Evolutionary conservation across 352 stramenopile species (phyloP).

Genomic region (Elongisporangium undulatum): DNA sequence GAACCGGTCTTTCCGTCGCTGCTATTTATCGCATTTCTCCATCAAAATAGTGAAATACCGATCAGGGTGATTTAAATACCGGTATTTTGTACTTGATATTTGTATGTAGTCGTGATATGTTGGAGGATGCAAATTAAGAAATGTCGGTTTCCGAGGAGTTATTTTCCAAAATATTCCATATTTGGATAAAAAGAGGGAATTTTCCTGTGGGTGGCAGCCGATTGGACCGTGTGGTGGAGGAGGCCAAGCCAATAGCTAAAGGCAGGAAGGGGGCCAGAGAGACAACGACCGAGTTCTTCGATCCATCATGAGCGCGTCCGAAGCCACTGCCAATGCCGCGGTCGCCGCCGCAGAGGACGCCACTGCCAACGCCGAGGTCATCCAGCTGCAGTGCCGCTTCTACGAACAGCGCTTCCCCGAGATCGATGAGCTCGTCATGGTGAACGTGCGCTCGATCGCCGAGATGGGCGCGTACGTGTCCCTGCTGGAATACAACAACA

Average conservation of each 20-base stretch:
- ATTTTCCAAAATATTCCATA: background rate
- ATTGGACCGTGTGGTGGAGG: background rate
- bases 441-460: slow-evolving; percentile 95
- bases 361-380: slow-evolving; percentile 53
- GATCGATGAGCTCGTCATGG: slow-evolving; percentile 97
- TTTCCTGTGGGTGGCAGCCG: background rate
- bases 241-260: background rate
- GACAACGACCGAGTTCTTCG: background rate
- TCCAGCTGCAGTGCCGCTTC: slow-evolving; percentile 86
- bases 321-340: slow-evolving; percentile 9
- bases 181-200: background rate
- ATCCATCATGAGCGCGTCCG: background rate
- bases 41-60: background rate
- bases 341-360: slow-evolving; percentile 31
- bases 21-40: background rate
- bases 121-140: too few species aligned
- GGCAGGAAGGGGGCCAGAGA: background rate
- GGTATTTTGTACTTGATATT: background rate
- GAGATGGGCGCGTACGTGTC: slow-evolving; percentile 99
- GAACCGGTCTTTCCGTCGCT: background rate
- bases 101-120: background rate
- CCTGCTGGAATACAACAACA: slow-evolving; percentile 99
- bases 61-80: background rate
- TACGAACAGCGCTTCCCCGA: slow-evolving; percentile 95
- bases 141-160: background rate